Base-by-base conservation (phyloP, 2,329 filamentous ascomycete species). In the Botrytis cinerea region DNA sequence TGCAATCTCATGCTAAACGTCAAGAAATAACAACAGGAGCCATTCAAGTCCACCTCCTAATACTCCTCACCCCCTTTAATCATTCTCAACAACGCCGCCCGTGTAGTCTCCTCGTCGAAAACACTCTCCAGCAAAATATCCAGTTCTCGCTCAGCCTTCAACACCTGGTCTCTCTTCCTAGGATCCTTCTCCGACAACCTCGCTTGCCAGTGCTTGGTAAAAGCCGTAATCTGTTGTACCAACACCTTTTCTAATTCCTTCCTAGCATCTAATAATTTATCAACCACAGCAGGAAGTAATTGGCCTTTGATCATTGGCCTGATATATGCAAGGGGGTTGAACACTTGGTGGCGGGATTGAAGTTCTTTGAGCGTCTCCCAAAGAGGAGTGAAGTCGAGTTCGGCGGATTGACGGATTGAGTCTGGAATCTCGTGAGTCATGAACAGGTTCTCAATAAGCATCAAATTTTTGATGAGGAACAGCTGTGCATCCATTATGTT, bases 371-470 rank as follows among this genome's bases (percentile, higher is more conserved):
- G 84, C 0, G 88, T 88, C 70, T 90, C 88, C 89, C 89, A 91
- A 59, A 91, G 90, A 75, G 88, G 88, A 25, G 86, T 83, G 78
- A 91, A 91, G 78, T 91, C 89, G 77, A 90, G 88, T 84, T 84
- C 83, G 25, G 83, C 81, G 10, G 83, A 82, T 62, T 87, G 85
- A 72, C 86, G 87, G 74, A 88, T 84, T 25, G 78, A 86, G 76
- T 91, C 89, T 70, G 89, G 95, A 77, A 99, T 98, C 83, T 99
- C 96, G 75, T 99, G 94, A 16, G 95, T 95, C 40, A 99, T 91
- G 70, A 99, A 92, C 81, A 98, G 93, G 81, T 98, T 97, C 83
- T 98, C 98, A 70, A 99, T 88, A 68, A 98, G 91, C 68, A 99
- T 91, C 2, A 99, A 87, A 81, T 99, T 97, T 78, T 95, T 96